Percentiles rank a stretch among this genome's conserved stretches.
Conservation (phyloP, 805 yeast species). For the Kodamaea kakaduensis region DNA sequence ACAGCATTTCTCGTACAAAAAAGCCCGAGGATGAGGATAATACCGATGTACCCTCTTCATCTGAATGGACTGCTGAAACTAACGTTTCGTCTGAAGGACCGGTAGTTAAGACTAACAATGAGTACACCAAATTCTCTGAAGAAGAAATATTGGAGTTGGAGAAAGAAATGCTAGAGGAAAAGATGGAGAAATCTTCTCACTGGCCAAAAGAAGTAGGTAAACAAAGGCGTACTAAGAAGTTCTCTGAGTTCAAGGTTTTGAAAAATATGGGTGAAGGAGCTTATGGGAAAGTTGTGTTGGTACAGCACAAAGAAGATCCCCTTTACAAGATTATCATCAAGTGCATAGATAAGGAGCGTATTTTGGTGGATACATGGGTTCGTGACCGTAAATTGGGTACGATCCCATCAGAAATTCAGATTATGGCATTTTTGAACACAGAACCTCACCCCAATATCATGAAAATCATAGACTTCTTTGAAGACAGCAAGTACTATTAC, state of each 20-base stretch:
- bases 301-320: slow-evolving; percentile 60
- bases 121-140: slow-evolving; percentile 31
- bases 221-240: slow-evolving; percentile 63
- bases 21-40: slow-evolving; percentile 1
- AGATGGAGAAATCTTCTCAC: slow-evolving; percentile 31
- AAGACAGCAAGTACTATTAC: slow-evolving; percentile 84
- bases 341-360: slow-evolving; percentile 86
- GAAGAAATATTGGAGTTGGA: slow-evolving; percentile 44
- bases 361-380: slow-evolving; percentile 96
- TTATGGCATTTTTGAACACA: slow-evolving; percentile 74
- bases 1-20: background rate
- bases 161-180: slow-evolving; percentile 38
- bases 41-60: slow-evolving; percentile 1
- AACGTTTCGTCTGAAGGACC: background rate
- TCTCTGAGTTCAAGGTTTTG: slow-evolving; percentile 64
- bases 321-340: slow-evolving; percentile 72
- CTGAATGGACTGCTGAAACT: slow-evolving; percentile 2
- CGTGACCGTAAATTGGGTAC: slow-evolving; percentile 89
- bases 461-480: slow-evolving; percentile 85
- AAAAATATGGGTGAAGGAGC: slow-evolving; percentile 95
- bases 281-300: slow-evolving; percentile 88
- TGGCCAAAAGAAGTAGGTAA: slow-evolving; percentile 60
- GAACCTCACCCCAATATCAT: slow-evolving; percentile 86
- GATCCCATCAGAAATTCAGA: slow-evolving; percentile 92
- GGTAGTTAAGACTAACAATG: background rate